A percentile compares a stretch with the other conserved stretches of the same genome.
phyloP scores from a whole-genome alignment of 139 green algal genomes.

The Deuterostichococcus epilithicus region DNA sequence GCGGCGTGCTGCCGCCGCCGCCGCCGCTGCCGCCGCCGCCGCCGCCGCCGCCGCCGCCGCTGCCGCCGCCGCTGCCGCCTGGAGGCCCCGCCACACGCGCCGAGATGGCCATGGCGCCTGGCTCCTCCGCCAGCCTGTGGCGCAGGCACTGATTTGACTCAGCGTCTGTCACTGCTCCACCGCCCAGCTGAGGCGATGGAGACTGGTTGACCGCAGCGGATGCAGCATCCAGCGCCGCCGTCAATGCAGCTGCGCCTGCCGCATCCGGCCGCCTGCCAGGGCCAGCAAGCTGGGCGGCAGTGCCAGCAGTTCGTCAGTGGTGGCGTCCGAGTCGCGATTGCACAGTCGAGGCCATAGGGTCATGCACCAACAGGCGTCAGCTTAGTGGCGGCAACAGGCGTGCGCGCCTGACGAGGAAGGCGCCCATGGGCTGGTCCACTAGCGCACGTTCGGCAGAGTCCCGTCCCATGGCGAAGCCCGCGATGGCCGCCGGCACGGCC shows the following conservation, averaged over 20 bases:
- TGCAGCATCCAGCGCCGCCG: neutral
- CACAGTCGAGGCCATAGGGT: neutral
- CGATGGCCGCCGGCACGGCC: neutral
- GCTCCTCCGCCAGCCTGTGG: neutral
- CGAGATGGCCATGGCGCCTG: neutral
- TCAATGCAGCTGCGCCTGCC: too few species aligned
- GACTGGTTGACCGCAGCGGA: neutral
- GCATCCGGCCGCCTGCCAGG: too few species aligned
- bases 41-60: too few species aligned
- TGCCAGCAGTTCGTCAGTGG: too few species aligned
- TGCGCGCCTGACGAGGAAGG: conserved; percentile 22
- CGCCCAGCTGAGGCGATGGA: neutral
- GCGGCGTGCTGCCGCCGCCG: neutral
- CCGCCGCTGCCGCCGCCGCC: neutral
- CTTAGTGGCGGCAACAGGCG: conserved; percentile 5
- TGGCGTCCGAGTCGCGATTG: neutral
- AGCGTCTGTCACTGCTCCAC: neutral
- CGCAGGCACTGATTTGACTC: neutral
- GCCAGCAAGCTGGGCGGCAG: too few species aligned
- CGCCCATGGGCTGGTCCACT: conserved; percentile 3
- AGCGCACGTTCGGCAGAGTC: conserved; percentile 6
- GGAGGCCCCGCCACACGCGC: neutral
- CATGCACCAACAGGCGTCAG: neutral
- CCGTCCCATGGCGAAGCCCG: conserved; percentile 20
- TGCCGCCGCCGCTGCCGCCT: too few species aligned